Evolutionary conservation across 1,139 yeast species (phyloP), one percentile per base, ranked within the genome.

Genomic region (Suhomyces chickasaworum): DNA sequence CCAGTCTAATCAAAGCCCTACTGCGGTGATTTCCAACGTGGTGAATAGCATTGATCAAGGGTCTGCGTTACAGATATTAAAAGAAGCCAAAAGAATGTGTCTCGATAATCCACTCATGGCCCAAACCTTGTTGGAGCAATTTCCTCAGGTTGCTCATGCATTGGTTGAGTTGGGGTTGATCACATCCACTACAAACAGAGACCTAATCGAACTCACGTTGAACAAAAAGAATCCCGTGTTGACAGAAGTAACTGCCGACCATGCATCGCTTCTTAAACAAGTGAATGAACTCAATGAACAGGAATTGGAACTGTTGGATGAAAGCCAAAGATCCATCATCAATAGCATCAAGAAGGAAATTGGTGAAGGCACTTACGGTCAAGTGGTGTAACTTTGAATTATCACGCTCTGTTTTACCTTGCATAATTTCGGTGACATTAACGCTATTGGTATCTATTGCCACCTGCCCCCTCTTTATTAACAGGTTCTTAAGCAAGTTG

Each of bases 71-170:
- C 81, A 77, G 49, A 69, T 84, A 31, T 58, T 90, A 33, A 71
- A 70, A 39, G 89, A 85, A 48, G 81, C 90, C 20, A 83, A 84
- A 53, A 67, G 73, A 18, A 82, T 90, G 81, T 73, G 88, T 15
- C 67, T 71, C 7, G 78, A 77, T 36, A 78, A 86, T 53, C 88
- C 90, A 0, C 74, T 75, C 10, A 73, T 86, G 50, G 86, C 88
- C 66, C 79, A 77, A 44, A 77, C 77, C 23, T 68, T 90, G 38
- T 71, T 91, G 25, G 79, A 78, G 35, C 80, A 83, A 50, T 84
- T 86, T 53, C 95, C 96, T 0, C 96, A 89, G 57, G 69, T 91
- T 44, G 73, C 89, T 1, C 89, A 86, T 60, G 95, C 96, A 0
- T 70, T 90, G 30, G 89, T 91, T 5, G 97, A 91, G 59, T 76